These are phyloP conservation scores for Cyclocybe aegerita DNA, from an alignment of 768 basidiomycete genomes.

Conservation along the genomic window DNA sequence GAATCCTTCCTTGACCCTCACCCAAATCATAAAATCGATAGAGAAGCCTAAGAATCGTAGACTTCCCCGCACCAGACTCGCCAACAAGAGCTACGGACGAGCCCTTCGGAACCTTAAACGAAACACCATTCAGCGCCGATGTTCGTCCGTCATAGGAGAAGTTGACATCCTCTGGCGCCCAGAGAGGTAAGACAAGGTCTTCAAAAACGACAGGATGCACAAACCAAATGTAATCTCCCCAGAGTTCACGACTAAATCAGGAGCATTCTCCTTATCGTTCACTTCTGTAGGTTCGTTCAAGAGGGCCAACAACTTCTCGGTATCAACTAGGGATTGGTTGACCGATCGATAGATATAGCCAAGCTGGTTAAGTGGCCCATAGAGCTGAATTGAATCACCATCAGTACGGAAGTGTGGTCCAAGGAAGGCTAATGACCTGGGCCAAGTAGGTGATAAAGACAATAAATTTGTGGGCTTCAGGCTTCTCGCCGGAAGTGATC, in stretches of 20 bases:
- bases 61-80: constrained; percentile 80
- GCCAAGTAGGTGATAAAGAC: constrained; percentile 81
- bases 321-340: constrained; percentile 76
- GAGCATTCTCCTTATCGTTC: constrained; percentile 74
- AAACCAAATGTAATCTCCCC: constrained; percentile 88
- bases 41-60: constrained; percentile 80
- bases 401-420: background rate
- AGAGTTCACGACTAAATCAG: constrained; percentile 66
- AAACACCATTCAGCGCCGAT: constrained; percentile 72
- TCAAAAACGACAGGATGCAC: constrained; percentile 18
- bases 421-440: constrained; percentile 50
- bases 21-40: constrained; percentile 92
- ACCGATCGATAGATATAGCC: constrained; percentile 78
- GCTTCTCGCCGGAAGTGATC: constrained; percentile 50
- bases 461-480: constrained; percentile 63
- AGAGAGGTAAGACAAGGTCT: constrained; percentile 1
- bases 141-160: constrained; percentile 82
- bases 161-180: constrained; percentile 66
- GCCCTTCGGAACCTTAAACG: constrained; percentile 86
- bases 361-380: constrained; percentile 73
- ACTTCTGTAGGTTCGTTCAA: constrained; percentile 84
- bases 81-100: constrained; percentile 90
- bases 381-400: constrained; percentile 41
- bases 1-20: constrained; percentile 75
- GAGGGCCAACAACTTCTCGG: constrained; percentile 80